These are phyloP conservation scores for Hemisphaericaspora subhashii DNA, from an alignment of 1,139 yeast species.

Conservation along the genomic window DNA sequence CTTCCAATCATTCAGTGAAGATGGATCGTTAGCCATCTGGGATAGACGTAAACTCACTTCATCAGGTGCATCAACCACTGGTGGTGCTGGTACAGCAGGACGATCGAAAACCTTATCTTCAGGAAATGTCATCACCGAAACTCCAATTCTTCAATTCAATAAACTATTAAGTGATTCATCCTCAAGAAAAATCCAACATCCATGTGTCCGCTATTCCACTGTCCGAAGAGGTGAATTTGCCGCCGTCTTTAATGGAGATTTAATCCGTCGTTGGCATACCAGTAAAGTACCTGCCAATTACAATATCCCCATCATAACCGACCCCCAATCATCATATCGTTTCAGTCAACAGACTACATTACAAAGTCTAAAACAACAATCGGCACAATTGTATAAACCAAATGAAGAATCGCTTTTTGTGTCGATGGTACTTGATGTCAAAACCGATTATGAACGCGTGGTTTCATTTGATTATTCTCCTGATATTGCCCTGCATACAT, in stretches of 20 bases:
- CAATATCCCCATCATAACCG: background rate
- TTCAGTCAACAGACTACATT: constrained; percentile 16
- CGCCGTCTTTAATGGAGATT: constrained; percentile 75
- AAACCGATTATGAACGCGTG: constrained; percentile 77
- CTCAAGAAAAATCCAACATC: constrained; percentile 58
- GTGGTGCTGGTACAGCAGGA: too few species aligned
- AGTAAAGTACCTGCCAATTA: constrained; percentile 53
- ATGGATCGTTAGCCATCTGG: constrained; percentile 85
- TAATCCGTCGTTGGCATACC: constrained; percentile 79
- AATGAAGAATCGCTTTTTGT: constrained; percentile 65
- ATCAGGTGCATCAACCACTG: too few species aligned
- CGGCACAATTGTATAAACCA: constrained; percentile 36
- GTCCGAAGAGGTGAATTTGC: constrained; percentile 73
- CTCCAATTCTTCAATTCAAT: constrained; percentile 66
- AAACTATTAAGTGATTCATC: constrained; percentile 66
- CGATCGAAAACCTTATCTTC: constrained; percentile 16
- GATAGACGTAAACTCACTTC: constrained; percentile 67
- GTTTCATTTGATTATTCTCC: constrained; percentile 83
- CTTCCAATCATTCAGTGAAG: constrained; percentile 78
- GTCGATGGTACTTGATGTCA: constrained; percentile 71
- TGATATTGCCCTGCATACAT: constrained; percentile 43
- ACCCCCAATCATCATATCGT: constrained; percentile 1
- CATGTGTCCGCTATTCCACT: constrained; percentile 71
- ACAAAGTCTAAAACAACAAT: constrained; percentile 34
- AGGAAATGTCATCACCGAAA: constrained; percentile 37